phyloP scores from a whole-genome alignment of 495 filamentous ascomycete species.

The Astrothelium subdiscretum region DNA sequence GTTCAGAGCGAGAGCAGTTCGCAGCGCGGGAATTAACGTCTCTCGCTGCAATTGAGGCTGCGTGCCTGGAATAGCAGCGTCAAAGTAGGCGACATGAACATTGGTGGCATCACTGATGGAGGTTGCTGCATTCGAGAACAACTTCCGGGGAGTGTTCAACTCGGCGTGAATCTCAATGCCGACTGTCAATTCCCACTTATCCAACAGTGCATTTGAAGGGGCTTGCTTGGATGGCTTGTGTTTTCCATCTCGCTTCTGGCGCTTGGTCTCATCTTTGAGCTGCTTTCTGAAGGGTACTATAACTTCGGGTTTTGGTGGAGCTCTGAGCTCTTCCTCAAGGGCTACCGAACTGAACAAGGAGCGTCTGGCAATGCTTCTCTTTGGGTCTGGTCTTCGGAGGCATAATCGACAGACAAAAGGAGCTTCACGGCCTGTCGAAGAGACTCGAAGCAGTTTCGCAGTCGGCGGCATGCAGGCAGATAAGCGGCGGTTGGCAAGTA shows the following conservation, averaged over 20 bases:
- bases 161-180: conserved; percentile 97
- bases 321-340: not conserved
- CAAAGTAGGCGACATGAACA: conserved; percentile 75
- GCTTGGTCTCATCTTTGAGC: conserved; percentile 26
- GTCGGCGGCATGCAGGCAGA: not conserved
- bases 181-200: conserved; percentile 77
- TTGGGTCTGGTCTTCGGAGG: not conserved
- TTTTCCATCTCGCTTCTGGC: conserved; percentile 1
- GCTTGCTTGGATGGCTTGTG: conserved; percentile 14
- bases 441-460: not conserved
- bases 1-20: conserved; percentile 73
- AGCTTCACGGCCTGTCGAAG: not conserved
- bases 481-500: no score
- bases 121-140: conserved; percentile 71
- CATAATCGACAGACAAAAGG: not conserved
- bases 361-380: not conserved
- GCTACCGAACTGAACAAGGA: not conserved
- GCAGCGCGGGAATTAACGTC: conserved; percentile 75
- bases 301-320: not conserved
- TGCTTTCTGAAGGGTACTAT: conserved; percentile 24
- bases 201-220: conserved; percentile 6
- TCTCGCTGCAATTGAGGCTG: conserved; percentile 78
- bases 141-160: conserved; percentile 58
- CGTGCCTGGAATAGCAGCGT: conserved; percentile 77
- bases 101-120: conserved; percentile 55